These are phyloP conservation scores for Speleostelium caveatum DNA, from an alignment of 78 protist genomes.

Conservation along the genomic window DNA sequence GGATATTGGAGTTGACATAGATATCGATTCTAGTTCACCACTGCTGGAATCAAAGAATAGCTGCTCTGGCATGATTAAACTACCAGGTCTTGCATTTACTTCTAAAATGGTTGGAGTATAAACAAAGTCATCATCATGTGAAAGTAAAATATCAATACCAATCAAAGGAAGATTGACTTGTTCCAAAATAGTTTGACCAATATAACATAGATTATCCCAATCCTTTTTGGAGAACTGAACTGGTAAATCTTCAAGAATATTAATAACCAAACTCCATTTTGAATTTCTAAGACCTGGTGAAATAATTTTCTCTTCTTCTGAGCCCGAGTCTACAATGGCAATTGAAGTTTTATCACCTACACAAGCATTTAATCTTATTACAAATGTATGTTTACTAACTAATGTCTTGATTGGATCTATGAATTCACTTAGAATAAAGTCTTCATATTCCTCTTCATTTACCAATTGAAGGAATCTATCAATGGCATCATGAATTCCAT, in stretches of 20 bases:
- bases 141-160: constrained; percentile 53
- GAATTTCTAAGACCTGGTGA: constrained; percentile 35
- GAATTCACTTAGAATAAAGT: constrained; percentile 3
- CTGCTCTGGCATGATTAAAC: constrained; percentile 48
- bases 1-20: constrained; percentile 22
- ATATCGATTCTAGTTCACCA: background rate
- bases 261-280: constrained; percentile 8
- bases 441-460: constrained; percentile 2
- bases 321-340: constrained; percentile 13
- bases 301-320: background rate
- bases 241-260: background rate
- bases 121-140: background rate
- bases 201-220: background rate
- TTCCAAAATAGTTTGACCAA: constrained; percentile 4
- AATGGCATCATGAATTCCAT: background rate
- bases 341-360: constrained; percentile 29
- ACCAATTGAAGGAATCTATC: background rate
- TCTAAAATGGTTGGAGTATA: constrained; percentile 11
- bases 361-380: constrained; percentile 38
- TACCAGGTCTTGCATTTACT: constrained; percentile 73
- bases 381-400: background rate
- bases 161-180: constrained; percentile 32
- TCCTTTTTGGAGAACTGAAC: background rate
- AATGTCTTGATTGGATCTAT: constrained; percentile 10
- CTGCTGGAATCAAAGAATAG: background rate